These are phyloP conservation scores for Hondaea fermentalgiana DNA, from an alignment of 108 stramenopile species.

Conservation along the genomic window DNA sequence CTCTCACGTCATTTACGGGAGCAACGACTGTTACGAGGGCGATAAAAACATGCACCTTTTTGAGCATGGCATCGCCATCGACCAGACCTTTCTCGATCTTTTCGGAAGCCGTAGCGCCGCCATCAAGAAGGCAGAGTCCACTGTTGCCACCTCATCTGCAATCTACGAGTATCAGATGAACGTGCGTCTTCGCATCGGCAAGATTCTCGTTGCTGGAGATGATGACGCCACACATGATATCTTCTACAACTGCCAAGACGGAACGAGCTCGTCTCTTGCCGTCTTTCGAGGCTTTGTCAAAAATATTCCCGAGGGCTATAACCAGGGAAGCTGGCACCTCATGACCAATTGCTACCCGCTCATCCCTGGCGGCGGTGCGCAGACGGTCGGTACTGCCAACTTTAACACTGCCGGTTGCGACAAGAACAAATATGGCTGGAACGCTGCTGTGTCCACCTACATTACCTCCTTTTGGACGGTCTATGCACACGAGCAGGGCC, in stretches of 20 bases:
- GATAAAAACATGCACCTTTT: neutral
- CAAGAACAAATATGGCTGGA: neutral
- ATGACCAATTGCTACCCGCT: constrained; percentile 17
- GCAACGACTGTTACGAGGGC: neutral
- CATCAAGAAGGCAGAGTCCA: neutral
- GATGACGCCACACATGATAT: neutral
- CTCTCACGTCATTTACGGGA: neutral
- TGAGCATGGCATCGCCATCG: neutral
- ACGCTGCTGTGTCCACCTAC: neutral
- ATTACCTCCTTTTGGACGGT: neutral
- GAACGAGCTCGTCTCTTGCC: neutral
- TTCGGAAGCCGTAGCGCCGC: neutral
- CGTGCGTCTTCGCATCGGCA: neutral
- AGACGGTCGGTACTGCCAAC: neutral
- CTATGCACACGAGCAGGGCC: neutral
- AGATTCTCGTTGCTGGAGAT: neutral
- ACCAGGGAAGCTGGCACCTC: constrained; percentile 5
- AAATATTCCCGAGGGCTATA: neutral
- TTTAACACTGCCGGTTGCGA: neutral
- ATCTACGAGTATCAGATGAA: neutral
- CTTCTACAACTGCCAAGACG: neutral
- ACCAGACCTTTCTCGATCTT: neutral
- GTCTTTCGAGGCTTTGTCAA: neutral
- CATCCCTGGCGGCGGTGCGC: neutral
- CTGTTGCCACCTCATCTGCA: neutral